Evolutionary conservation across 2,329 filamentous ascomycete species (phyloP).

Genomic region (Colletotrichum sp.): DNA sequence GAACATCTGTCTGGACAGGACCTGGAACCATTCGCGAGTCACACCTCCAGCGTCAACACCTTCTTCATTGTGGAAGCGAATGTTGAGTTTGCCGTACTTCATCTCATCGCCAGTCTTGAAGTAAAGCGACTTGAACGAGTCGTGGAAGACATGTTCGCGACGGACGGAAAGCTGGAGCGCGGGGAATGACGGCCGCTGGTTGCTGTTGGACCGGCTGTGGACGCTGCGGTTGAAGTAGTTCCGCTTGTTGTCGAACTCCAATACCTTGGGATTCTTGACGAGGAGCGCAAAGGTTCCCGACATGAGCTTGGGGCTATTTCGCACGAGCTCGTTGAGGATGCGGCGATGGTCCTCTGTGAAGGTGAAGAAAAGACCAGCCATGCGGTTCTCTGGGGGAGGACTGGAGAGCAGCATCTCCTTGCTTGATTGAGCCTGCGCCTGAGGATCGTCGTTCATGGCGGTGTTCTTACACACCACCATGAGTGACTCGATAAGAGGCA

Average conservation of each 20-base stretch:
- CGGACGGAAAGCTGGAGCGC: constrained; percentile 85
- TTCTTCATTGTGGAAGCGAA: constrained; percentile 96
- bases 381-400: constrained; percentile 77
- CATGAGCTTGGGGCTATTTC: constrained; percentile 98
- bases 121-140: constrained; percentile 97
- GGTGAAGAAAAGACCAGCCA: constrained; percentile 92
- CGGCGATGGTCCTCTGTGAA: constrained; percentile 98
- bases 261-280: constrained; percentile 97
- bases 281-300: constrained; percentile 95
- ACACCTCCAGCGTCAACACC: constrained; percentile 98
- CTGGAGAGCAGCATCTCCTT: constrained; percentile 74
- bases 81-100: constrained; percentile 98
- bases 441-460: constrained; percentile 71
- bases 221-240: constrained; percentile 98
- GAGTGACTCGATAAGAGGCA: constrained; percentile 92
- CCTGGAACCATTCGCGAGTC: constrained; percentile 98
- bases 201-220: constrained; percentile 70
- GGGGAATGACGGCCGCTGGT: constrained; percentile 74
- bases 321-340: constrained; percentile 95
- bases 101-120: constrained; percentile 97
- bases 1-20: constrained; percentile 97
- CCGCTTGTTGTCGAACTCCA: constrained; percentile 99
- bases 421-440: constrained; percentile 43
- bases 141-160: constrained; percentile 94
- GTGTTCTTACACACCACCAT: constrained; percentile 99